A percentile compares a stretch with the other conserved stretches of the same genome.
Evolutionary conservation across 1,139 yeast genomes (phyloP).

Genomic region (Yamadazyma epiphylla): DNA sequence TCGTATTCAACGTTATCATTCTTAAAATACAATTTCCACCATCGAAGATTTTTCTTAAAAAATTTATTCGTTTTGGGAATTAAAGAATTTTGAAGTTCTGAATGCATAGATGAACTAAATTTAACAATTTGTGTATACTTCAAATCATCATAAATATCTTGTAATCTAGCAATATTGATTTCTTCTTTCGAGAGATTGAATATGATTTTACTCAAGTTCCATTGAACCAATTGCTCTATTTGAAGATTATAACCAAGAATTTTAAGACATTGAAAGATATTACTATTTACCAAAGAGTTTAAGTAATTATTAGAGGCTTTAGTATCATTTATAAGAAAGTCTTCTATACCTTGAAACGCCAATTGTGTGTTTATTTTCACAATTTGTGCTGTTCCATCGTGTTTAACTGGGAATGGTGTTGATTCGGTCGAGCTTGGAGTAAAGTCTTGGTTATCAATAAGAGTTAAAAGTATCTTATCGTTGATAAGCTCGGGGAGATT

Average conservation of each 20-base stretch:
- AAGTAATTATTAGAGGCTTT: constrained; percentile 29
- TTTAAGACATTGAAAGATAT: constrained; percentile 33
- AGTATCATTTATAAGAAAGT: constrained; percentile 28
- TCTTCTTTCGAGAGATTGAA: constrained; percentile 9
- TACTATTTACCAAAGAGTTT: constrained; percentile 29
- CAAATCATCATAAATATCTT: constrained; percentile 15
- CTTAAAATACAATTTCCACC: constrained; percentile 45
- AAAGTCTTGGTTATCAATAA: constrained; percentile 40
- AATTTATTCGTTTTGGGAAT: constrained; percentile 28
- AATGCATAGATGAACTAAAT: constrained; percentile 32
- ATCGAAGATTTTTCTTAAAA: constrained; percentile 28
- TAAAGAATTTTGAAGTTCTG: constrained; percentile 34
- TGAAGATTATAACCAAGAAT: constrained; percentile 25
- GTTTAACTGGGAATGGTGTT: constrained; percentile 22
- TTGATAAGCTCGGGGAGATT: constrained; percentile 16
- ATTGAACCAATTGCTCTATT: constrained; percentile 16
- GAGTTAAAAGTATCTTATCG: constrained; percentile 26
- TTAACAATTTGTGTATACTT: constrained; percentile 20
- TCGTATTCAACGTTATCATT: constrained; percentile 47
- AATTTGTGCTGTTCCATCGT: constrained; percentile 18
- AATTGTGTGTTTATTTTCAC: constrained; percentile 33
- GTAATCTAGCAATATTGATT: constrained; percentile 8
- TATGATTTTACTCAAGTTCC: constrained; percentile 24
- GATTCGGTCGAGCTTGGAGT: constrained; percentile 35
- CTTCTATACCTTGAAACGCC: constrained; percentile 27